phyloP scores from a whole-genome alignment of 179 eudicot species.

The Spergularia azorica region DNA sequence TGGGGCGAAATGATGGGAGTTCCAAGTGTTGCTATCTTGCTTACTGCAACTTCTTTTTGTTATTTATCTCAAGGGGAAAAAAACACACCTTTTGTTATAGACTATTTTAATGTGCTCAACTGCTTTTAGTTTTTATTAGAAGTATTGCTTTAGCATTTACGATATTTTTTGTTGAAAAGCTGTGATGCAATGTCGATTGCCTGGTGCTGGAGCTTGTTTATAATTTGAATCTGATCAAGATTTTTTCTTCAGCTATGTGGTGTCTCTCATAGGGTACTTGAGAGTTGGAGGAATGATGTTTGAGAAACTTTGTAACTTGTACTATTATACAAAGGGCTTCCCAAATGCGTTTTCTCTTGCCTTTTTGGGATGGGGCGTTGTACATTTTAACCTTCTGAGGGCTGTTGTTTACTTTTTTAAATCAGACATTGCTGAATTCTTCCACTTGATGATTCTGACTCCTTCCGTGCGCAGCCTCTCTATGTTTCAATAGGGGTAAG shows the following conservation, averaged over 20 bases:
- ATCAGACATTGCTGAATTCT: not conserved
- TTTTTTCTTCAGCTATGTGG: not conserved
- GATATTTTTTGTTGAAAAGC: not conserved
- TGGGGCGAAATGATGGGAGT: not conserved
- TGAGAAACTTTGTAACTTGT: not conserved
- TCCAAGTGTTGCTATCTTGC: not conserved
- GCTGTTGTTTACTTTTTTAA: too few species aligned
- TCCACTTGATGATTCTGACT: not conserved
- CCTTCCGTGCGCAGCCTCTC: too few species aligned
- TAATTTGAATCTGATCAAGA: not conserved
- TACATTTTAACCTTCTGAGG: not conserved
- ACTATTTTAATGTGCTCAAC: not conserved
- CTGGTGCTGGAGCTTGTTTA: not conserved
- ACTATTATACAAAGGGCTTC: not conserved
- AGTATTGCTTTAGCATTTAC: not conserved
- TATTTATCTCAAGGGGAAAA: too few species aligned
- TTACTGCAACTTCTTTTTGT: not conserved
- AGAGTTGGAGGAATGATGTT: not conserved
- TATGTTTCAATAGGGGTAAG: too few species aligned
- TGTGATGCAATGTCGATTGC: not conserved
- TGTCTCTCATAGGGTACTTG: not conserved
- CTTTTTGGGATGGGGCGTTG: not conserved
- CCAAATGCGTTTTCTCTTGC: not conserved
- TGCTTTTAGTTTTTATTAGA: not conserved
- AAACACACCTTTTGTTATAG: not conserved